Conservation (phyloP, 495 filamentous ascomycete species). For the Penicillium parvum region DNA sequence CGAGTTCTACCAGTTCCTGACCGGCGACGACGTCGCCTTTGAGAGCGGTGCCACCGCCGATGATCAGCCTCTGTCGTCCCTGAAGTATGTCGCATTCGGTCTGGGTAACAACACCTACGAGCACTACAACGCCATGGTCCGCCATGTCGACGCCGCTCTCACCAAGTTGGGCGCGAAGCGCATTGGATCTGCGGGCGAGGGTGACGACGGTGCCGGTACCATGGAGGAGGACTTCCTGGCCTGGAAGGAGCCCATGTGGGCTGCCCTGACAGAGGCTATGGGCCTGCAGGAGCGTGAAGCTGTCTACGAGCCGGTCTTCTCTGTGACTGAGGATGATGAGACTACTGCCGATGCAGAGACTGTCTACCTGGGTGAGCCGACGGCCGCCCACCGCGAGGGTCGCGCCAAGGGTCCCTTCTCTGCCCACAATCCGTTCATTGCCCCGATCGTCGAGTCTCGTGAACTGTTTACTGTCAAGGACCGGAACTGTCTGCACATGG, state of each 20-base stretch:
- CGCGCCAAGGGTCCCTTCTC: slow-evolving; percentile 85
- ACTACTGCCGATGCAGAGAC: slow-evolving; percentile 71
- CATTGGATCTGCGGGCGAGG: slow-evolving; percentile 87
- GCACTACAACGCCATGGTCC: slow-evolving; percentile 99
- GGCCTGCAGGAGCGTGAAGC: slow-evolving; percentile 91
- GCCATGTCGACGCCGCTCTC: slow-evolving; percentile 76
- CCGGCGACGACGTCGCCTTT: slow-evolving; percentile 73
- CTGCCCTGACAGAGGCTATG: slow-evolving; percentile 73
- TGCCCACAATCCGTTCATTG: slow-evolving; percentile 94
- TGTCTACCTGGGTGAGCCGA: slow-evolving; percentile 95
- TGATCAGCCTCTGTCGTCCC: slow-evolving; percentile 71
- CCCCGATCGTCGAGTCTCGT: slow-evolving; percentile 82
- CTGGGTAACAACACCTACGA: slow-evolving; percentile 99
- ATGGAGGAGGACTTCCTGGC: slow-evolving; percentile 99
- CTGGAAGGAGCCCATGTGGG: slow-evolving; percentile 99
- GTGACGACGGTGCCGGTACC: slow-evolving; percentile 95
- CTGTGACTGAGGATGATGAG: slow-evolving; percentile 70
- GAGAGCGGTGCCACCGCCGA: slow-evolving; percentile 59
- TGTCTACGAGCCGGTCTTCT: slow-evolving; percentile 90
- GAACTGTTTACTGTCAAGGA: slow-evolving; percentile 91
- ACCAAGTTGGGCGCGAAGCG: slow-evolving; percentile 74
- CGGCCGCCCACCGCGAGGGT: slow-evolving; percentile 90
- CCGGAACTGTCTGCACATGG: slow-evolving; percentile 95
- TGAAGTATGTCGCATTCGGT: slow-evolving; percentile 94
- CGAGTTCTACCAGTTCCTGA: slow-evolving; percentile 97